A percentile compares a stretch with the other conserved stretches of the same genome.
phyloP scores from a whole-genome alignment of 768 basidiomycete genomes.

The Macrocybe gigantea region DNA sequence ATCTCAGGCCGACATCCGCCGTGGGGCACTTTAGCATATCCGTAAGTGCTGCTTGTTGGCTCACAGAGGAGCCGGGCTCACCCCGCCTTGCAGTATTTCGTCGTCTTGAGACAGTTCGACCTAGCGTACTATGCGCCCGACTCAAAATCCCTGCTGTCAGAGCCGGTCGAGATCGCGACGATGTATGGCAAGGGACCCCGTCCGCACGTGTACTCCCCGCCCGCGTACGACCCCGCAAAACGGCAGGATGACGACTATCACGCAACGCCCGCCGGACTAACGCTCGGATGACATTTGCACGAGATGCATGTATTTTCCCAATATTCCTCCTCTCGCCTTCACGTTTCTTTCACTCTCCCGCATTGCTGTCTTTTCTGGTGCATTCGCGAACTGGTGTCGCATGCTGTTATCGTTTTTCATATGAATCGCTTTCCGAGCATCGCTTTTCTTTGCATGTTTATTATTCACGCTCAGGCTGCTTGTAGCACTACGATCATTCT shows the following conservation, averaged over 20 bases:
- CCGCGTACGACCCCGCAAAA: constrained; percentile 35
- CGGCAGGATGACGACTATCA: constrained; percentile 22
- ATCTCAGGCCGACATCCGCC: constrained; percentile 42
- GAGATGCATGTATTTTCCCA: too few relatives aligned
- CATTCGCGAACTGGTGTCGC: constrained; percentile 54
- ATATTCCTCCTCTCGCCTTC: too few relatives aligned
- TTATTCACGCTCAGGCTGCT: background rate
- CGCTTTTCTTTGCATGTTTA: background rate
- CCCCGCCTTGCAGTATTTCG: constrained; percentile 32
- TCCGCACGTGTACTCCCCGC: constrained; percentile 43
- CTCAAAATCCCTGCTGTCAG: constrained; percentile 32
- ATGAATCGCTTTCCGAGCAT: constrained; percentile 3
- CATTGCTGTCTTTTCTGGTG: background rate
- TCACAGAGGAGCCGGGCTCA: constrained; percentile 2
- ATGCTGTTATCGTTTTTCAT: constrained; percentile 30
- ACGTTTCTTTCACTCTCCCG: too few relatives aligned
- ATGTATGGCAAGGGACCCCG: constrained; percentile 45
- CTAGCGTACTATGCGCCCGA: constrained; percentile 31
- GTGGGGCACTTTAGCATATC: constrained; percentile 48
- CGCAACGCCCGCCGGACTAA: constrained; percentile 11
- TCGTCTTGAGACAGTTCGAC: constrained; percentile 41
- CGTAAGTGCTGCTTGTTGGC: constrained; percentile 23
- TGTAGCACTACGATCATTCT: background rate
- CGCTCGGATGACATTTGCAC: constrained; percentile 2
- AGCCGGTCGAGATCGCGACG: constrained; percentile 49